Percentiles rank a stretch among this genome's conserved stretches.
phyloP scores from a whole-genome alignment of 176 grass and related monocot species.

The Leersia perrieri region DNA sequence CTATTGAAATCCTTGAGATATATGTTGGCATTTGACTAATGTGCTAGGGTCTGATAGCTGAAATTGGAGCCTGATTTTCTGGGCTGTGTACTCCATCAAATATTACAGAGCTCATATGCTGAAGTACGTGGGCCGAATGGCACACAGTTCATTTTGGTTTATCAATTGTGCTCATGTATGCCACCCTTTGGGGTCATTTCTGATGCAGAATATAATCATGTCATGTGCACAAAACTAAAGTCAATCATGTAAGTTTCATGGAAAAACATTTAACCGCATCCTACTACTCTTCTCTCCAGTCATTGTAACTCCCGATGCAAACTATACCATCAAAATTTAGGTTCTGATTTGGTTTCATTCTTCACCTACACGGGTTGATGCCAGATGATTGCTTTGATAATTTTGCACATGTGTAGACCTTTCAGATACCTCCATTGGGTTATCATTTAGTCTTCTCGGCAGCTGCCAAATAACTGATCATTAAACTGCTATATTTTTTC shows the following conservation, averaged over 20 bases:
- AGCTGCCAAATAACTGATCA: background rate
- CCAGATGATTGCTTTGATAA: background rate
- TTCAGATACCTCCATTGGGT: background rate
- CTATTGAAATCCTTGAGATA: background rate
- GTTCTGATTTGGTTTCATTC: background rate
- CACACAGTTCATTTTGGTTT: background rate
- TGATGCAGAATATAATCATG: background rate
- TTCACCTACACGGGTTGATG: background rate
- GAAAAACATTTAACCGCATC: background rate
- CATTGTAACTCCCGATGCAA: background rate
- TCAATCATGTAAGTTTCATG: background rate
- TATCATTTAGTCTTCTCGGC: background rate
- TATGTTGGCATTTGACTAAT: background rate
- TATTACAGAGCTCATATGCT: background rate
- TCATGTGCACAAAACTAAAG: background rate
- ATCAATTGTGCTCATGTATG: background rate
- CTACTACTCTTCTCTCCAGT: background rate
- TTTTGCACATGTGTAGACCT: background rate
- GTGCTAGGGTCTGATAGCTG: background rate
- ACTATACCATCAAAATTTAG: background rate
- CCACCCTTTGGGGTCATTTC: background rate
- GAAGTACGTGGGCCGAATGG: background rate
- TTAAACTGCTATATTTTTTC: constrained; percentile 4
- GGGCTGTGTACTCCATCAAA: background rate
- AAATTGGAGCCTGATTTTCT: background rate